Conservation (phyloP, 495 filamentous ascomycete genomes). For the Penicillium canescens region DNA sequence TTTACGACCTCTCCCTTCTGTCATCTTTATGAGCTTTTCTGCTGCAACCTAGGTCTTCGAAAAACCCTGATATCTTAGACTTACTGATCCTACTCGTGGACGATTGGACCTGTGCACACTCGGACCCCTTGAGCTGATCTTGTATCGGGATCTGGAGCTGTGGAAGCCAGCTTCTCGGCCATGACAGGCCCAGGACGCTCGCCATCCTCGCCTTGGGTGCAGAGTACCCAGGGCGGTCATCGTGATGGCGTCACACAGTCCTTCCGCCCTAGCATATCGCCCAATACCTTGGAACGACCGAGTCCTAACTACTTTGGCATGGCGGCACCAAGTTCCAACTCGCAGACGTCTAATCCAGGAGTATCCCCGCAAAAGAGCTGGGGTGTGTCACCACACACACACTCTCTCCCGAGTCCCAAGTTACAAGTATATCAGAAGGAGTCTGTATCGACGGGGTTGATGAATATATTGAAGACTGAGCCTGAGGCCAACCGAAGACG, state of each 20-base stretch:
- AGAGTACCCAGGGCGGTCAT: conserved; percentile 29
- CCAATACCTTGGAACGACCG: conserved; percentile 42
- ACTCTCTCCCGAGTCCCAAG: conserved; percentile 67
- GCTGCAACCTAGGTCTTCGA: background rate
- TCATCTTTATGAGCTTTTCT: background rate
- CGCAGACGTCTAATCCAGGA: conserved; percentile 58
- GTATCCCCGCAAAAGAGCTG: conserved; percentile 64
- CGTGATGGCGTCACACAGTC: conserved; percentile 17
- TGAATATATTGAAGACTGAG: conserved; percentile 44
- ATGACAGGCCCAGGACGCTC: conserved; percentile 50
- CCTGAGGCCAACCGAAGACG: conserved; percentile 24
- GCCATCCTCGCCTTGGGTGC: conserved; percentile 47
- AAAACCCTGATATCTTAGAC: background rate
- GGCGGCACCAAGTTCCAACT: conserved; percentile 58
- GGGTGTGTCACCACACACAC: conserved; percentile 67
- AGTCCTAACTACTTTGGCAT: conserved; percentile 87
- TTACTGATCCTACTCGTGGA: too few relatives aligned
- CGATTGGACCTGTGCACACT: too few relatives aligned
- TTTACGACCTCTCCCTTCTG: conserved; percentile 3
- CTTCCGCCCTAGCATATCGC: conserved; percentile 37
- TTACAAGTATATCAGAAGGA: conserved; percentile 70
- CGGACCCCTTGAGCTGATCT: conserved; percentile 1
- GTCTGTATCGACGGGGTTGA: conserved; percentile 74
- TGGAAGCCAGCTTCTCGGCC: conserved; percentile 25
- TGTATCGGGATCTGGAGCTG: conserved; percentile 11